These are phyloP conservation scores for Fusarium lateritium DNA, from an alignment of 2,329 filamentous ascomycete species.

Conservation along the genomic window DNA sequence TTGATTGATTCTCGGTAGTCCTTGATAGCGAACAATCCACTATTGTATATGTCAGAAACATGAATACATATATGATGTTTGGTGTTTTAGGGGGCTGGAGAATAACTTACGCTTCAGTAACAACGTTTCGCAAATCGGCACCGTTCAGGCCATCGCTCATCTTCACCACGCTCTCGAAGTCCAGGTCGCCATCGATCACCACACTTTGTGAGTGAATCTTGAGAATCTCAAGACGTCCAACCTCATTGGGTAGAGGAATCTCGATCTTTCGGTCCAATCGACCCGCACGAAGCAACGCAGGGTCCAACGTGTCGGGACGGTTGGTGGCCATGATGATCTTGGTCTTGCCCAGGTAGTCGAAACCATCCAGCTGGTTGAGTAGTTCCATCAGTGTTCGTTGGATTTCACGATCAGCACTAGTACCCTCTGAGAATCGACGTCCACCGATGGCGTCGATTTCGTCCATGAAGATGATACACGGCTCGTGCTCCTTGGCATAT, in stretches of 20 bases:
- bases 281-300: conserved; percentile 90
- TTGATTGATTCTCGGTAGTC: conserved; percentile 96
- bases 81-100: neutral
- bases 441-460: conserved; percentile 99
- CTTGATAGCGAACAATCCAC: conserved; percentile 97
- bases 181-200: conserved; percentile 92
- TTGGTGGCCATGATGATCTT: conserved; percentile 99
- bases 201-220: conserved; percentile 96
- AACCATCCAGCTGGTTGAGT: conserved; percentile 97
- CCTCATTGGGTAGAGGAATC: conserved; percentile 96
- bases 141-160: conserved; percentile 99
- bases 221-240: conserved; percentile 94
- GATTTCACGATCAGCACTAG: conserved; percentile 97
- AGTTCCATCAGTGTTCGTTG: conserved; percentile 99
- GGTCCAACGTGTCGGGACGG: conserved; percentile 95
- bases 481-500: conserved; percentile 99
- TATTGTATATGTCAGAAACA: conserved; percentile 58
- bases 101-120: conserved; percentile 95
- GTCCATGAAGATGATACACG: conserved; percentile 99
- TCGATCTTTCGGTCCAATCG: conserved; percentile 98
- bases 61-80: neutral
- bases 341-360: conserved; percentile 99
- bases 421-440: conserved; percentile 95
- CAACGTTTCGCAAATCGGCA: conserved; percentile 96
- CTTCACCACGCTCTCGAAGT: conserved; percentile 99